Evolutionary conservation across 805 yeast genomes (phyloP), one percentile per base, ranked within the genome.

Genomic region (Naumovozyma castellii): DNA sequence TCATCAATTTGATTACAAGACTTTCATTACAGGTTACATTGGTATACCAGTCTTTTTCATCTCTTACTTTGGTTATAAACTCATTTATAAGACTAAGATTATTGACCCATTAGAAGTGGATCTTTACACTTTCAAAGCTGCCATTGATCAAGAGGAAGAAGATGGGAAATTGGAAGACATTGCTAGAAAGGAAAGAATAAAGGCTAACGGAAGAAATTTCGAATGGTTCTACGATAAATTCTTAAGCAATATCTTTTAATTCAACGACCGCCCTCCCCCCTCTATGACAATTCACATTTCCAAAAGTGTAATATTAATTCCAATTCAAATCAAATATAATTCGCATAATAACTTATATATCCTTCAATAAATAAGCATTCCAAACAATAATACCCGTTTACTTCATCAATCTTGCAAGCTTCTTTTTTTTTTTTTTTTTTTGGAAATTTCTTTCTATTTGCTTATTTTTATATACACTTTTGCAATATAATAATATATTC

Each of bases 1-100:
- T 37, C 70, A 73, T 42, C 62, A 59, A 13, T 78, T 82, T 57
- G 72, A 73, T 46, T 78, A 77, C 63, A 74, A 76, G 59, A 67
- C 68, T 15, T 84, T 84, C 55, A 79, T 83, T 53, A 80, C 90
- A 27, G 87, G 88, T 34, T 82, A 83, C 62, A 78, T 83, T 51
- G 83, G 84, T 22, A 70, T 82, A 36, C 62, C 62, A 4, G 77
- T 80, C 9, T 82, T 70, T 50, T 31, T 78, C 28, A 63, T 75
- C 36, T 65, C 72, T 43, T 71, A 65, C 47, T 50, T 71, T 45
- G 85, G 84, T 4, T 78, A 75, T 67, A 80, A 80, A 64, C n/a
- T 78, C 30, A 47, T 64, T 46, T 62, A 61, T 56, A 76, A 69
- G 57, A 68, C 82, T 27, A 69, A 66, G 49, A 43, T 68, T 20